Percentiles rank a stretch among this genome's conserved stretches.
These are phyloP conservation scores for Hemisphaericaspora nanyangensis DNA, from an alignment of 805 yeast species.

Conservation along the genomic window DNA sequence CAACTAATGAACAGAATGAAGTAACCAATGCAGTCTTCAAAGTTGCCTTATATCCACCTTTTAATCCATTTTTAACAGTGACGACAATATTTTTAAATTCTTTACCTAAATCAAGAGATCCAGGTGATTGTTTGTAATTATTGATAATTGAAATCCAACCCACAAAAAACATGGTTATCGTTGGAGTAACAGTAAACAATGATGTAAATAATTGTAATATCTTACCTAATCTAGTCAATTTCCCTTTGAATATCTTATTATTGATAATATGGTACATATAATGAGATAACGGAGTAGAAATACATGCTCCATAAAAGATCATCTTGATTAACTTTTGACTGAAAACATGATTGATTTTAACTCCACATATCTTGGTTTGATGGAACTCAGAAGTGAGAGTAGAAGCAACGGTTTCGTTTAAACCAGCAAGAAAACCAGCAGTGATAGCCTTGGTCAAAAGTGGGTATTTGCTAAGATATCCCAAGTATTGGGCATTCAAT, in stretches of 20 bases:
- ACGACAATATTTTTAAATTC: conserved; percentile 15
- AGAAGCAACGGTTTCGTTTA: conserved; percentile 58
- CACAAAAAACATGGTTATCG: conserved; percentile 45
- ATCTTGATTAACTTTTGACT: conserved; percentile 47
- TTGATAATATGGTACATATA: conserved; percentile 47
- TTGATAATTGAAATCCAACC: conserved; percentile 53
- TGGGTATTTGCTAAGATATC: conserved; percentile 45
- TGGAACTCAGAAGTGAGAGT: conserved; percentile 44
- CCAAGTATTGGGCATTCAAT: conserved; percentile 31
- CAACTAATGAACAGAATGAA: conserved; percentile 45
- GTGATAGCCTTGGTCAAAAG: conserved; percentile 57
- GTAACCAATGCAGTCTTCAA: conserved; percentile 53
- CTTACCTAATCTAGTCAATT: conserved; percentile 38
- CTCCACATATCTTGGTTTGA: conserved; percentile 10
- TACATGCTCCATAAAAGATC: conserved; percentile 51
- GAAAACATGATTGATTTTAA: conserved; percentile 35
- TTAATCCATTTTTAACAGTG: conserved; percentile 30
- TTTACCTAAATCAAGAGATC: not conserved
- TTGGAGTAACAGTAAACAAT: conserved; percentile 54
- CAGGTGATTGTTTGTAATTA: conserved; percentile 17
- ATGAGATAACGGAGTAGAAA: conserved; percentile 59
- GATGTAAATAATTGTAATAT: conserved; percentile 49
- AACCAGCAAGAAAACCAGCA: conserved; percentile 48
- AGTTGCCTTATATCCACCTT: conserved; percentile 42
- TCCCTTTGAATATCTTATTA: conserved; percentile 38